Conservation (phyloP, 1,284 basidiomycete species). For the Retiboletus flavoniger region DNA sequence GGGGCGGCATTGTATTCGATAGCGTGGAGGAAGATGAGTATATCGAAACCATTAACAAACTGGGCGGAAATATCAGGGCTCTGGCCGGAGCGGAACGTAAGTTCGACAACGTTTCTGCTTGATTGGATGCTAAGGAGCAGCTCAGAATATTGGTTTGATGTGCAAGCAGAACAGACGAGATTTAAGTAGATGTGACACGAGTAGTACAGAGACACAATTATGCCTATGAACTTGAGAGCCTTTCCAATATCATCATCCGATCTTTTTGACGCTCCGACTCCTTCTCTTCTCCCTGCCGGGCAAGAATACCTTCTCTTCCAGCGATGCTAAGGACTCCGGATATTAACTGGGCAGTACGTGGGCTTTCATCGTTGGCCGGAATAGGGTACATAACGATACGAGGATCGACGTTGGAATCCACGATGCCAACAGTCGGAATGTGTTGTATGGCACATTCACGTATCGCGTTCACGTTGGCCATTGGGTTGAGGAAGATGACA, state of each 20-base stretch:
- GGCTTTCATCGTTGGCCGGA: slow-evolving; percentile 95
- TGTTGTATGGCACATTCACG: slow-evolving; percentile 83
- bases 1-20: slow-evolving; percentile 97
- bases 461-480: slow-evolving; percentile 80
- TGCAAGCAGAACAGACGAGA: slow-evolving; percentile 49
- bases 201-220: slow-evolving; percentile 25
- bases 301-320: slow-evolving; percentile 75
- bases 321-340: slow-evolving; percentile 91
- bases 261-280: slow-evolving; percentile 25
- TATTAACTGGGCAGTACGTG: slow-evolving; percentile 87
- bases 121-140: slow-evolving; percentile 14
- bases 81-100: slow-evolving; percentile 88
- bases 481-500: slow-evolving; percentile 86
- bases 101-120: slow-evolving; percentile 34
- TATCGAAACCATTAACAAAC: slow-evolving; percentile 93
- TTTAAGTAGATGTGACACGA: slow-evolving; percentile 29
- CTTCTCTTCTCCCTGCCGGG: slow-evolving; percentile 25
- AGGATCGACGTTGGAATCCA: slow-evolving; percentile 96
- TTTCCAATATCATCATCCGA: slow-evolving; percentile 29
- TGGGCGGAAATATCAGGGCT: slow-evolving; percentile 84
- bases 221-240: slow-evolving; percentile 24
- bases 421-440: slow-evolving; percentile 85
- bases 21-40: slow-evolving; percentile 98
- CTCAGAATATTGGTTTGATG: slow-evolving; percentile 65
- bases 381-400: slow-evolving; percentile 97